Percentiles rank a stretch among this genome's conserved stretches.
phyloP scores from a whole-genome alignment of 306 rosid species.

The Castanea sativa region DNA sequence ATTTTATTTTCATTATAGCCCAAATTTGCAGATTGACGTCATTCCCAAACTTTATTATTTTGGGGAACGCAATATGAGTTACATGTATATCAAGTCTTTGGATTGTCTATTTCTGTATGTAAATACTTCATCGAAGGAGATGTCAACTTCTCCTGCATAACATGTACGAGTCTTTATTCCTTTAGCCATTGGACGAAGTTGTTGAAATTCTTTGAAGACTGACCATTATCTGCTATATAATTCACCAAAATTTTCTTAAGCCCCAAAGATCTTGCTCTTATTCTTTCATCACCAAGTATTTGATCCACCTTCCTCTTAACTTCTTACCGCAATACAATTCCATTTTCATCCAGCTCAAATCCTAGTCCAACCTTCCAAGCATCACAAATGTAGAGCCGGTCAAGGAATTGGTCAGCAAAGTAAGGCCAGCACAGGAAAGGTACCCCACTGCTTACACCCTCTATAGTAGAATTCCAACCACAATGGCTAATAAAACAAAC shows the following conservation, averaged over 20 bases:
- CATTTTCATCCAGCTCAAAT: slow-evolving; percentile 2
- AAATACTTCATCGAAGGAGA: too few relatives aligned
- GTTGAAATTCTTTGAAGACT: slow-evolving; percentile 20
- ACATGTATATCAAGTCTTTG: too few relatives aligned
- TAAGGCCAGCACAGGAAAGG: slow-evolving; percentile 42
- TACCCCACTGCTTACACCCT: slow-evolving; percentile 21
- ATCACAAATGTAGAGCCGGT: slow-evolving; percentile 26
- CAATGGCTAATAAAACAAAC: slow-evolving; percentile 52
- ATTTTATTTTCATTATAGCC: too few relatives aligned
- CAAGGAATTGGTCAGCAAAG: slow-evolving; percentile 16
- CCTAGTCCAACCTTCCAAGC: slow-evolving; percentile 23
- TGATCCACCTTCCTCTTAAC: slow-evolving; percentile 21
- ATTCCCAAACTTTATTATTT: too few relatives aligned
- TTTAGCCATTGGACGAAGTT: slow-evolving; percentile 38
- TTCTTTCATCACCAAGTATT: slow-evolving; percentile 7
- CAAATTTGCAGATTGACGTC: too few relatives aligned
- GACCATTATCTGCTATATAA: slow-evolving; percentile 27
- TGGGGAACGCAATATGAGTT: too few relatives aligned
- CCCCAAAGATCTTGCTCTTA: slow-evolving; percentile 8
- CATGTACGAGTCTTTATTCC: neutral
- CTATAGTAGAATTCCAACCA: slow-evolving; percentile 53
- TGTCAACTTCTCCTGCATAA: too few relatives aligned
- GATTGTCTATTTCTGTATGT: too few relatives aligned
- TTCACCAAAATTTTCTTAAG: slow-evolving; percentile 19
- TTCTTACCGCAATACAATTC: slow-evolving; percentile 1